A percentile compares a stretch with the other conserved stretches of the same genome.
These are phyloP conservation scores for Dichotomopilus funicola DNA, from an alignment of 2,329 filamentous ascomycete genomes.

Conservation along the genomic window DNA sequence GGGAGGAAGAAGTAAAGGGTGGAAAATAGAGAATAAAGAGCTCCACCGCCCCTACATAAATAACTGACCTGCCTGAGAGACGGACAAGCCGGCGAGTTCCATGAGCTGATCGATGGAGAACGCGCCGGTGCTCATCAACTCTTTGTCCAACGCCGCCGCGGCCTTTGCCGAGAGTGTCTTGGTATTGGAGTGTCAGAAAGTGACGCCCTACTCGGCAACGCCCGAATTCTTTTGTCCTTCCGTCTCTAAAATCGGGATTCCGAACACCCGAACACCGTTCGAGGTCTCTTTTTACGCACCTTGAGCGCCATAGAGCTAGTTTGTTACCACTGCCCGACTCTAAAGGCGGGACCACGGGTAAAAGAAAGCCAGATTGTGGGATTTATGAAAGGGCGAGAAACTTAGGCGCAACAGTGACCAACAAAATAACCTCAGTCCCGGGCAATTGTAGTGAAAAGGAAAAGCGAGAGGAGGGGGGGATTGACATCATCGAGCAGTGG, in stretches of 20 bases:
- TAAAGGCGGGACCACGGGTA: no score
- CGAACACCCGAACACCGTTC: not conserved
- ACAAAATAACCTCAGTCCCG: not conserved
- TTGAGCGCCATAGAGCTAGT: slow-evolving; percentile 16
- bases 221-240: not conserved
- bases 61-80: slow-evolving; percentile 73
- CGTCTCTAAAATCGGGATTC: not conserved
- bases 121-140: slow-evolving; percentile 81
- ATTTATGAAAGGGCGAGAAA: not conserved
- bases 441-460: not conserved
- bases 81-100: slow-evolving; percentile 89
- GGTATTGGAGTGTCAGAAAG: not conserved
- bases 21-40: no score
- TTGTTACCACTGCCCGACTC: no score
- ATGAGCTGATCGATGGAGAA: slow-evolving; percentile 96
- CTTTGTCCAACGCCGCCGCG: slow-evolving; percentile 81
- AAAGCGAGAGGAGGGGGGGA: slow-evolving; percentile 3
- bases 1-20: no score
- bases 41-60: no score
- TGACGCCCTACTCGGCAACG: not conserved
- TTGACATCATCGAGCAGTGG: slow-evolving; percentile 15
- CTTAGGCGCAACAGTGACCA: not conserved
- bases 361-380: not conserved
- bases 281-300: slow-evolving; percentile 5
- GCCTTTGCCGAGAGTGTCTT: slow-evolving; percentile 84